Evolutionary conservation across 1,284 basidiomycete genomes (phyloP).

Genomic region (Mycena sp.): DNA sequence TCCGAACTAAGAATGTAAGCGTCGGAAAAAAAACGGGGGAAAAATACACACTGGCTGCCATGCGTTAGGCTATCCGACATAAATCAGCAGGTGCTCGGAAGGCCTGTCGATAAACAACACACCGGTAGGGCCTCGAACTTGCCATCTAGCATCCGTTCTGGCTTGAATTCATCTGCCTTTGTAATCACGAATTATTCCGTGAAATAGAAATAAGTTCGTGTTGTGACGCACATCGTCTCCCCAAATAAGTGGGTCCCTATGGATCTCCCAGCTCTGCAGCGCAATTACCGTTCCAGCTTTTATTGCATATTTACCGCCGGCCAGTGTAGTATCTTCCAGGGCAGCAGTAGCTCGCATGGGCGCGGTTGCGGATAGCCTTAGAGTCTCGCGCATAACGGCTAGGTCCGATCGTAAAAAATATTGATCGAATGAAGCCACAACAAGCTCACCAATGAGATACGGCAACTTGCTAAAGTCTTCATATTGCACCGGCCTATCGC

Average conservation of each 20-base stretch:
- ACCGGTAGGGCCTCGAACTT: constrained; percentile 56
- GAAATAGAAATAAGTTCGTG: background rate
- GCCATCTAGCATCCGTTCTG: constrained; percentile 61
- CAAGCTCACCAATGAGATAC: constrained; percentile 49
- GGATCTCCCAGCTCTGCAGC: constrained; percentile 46
- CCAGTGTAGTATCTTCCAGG: constrained; percentile 51
- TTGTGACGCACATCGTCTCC: constrained; percentile 59
- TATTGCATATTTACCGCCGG: constrained; percentile 54
- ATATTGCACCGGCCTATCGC: constrained; percentile 48
- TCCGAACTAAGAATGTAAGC: constrained; percentile 29
- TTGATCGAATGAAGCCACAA: constrained; percentile 42
- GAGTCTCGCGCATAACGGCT: constrained; percentile 58
- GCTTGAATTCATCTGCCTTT: constrained; percentile 51
- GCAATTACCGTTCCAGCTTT: constrained; percentile 44
- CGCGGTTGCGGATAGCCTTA: constrained; percentile 55
- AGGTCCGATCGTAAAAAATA: constrained; percentile 42
- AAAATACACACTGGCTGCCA: constrained; percentile 55
- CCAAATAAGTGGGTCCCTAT: constrained; percentile 57
- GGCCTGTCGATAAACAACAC: constrained; percentile 24
- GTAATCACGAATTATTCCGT: constrained; percentile 45
- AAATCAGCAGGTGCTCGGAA: background rate
- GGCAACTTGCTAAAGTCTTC: constrained; percentile 54
- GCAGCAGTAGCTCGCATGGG: constrained; percentile 46
- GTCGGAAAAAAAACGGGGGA: background rate
- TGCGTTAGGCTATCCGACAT: constrained; percentile 45